Base-by-base conservation (phyloP, 169 alveolate genomes). In the Cryptosporidium xiaoi region DNA sequence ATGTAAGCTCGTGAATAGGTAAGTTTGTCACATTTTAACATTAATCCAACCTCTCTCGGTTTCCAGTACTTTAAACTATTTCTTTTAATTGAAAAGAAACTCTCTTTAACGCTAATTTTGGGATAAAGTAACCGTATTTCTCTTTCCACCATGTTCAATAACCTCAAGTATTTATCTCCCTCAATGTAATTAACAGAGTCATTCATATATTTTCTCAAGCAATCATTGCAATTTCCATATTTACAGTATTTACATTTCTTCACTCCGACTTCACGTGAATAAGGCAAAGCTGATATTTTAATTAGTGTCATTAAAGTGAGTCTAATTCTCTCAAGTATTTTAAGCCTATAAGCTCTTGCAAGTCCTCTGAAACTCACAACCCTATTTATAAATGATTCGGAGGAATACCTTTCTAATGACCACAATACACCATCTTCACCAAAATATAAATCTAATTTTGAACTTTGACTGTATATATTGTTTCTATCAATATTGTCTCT, bases 261-360 rank as follows among this genome's bases (percentile, higher is more conserved):
- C 29, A 29, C 27, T 7, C 44, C 20, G 48, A 8, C 48, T 40
- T 40, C 2, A 8, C 10, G 48, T 6, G 48, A 8, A 40, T 40
- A 40, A 40, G 48, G 1, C 10, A 40, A 40, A 40, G 48, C 48
- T 8, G 10, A 40, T 10, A 29, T 69, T 51, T 33, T 56, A 8
- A 53, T 29, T 0, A 10, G 56, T 3, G 83, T 51, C 44, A 31
- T 36, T 8, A 69, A 40, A 20, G 83, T 34, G 20, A 53, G 33
- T 46, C 51, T 69, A 20, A 69, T 69, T 55, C 66, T 69, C n/a
- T 69, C 83, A 1, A 69, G 83, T 31, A 56, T 53, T 18, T 69
- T 69, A 29, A 51, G 66, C 27, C 66, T 69, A 8, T 34, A 27
- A 36, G 51, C 18, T 5, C 56, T 33, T 8, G 67, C 46, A 29